Conservation (phyloP, 2,329 filamentous ascomycete species). For the Scedosporium aurantiacum region DNA sequence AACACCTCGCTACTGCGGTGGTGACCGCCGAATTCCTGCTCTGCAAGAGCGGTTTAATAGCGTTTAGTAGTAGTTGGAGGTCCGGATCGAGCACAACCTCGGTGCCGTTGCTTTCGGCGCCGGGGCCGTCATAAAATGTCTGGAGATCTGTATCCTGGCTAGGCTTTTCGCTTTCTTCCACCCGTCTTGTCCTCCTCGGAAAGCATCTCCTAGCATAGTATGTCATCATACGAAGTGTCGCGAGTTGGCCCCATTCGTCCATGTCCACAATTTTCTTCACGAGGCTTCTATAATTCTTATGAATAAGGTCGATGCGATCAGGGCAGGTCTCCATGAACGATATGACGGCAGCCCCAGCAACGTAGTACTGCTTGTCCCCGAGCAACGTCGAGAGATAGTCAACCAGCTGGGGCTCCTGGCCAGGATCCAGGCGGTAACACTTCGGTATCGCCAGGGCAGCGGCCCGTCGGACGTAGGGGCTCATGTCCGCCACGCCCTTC, state of each 20-base stretch:
- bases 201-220: conserved; percentile 83
- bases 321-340: conserved; percentile 87
- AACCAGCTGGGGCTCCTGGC: conserved; percentile 70
- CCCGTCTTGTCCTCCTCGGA: conserved; percentile 53
- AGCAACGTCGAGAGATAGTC: conserved; percentile 71
- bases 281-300: conserved; percentile 76
- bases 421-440: conserved; percentile 83
- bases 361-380: conserved; percentile 88
- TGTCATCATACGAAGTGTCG: conserved; percentile 70
- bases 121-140: conserved; percentile 57
- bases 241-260: conserved; percentile 96
- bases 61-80: conserved; percentile 67
- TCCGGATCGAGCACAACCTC: conserved; percentile 68
- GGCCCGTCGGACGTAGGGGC: conserved; percentile 81
- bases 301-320: conserved; percentile 75
- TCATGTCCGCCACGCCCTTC: conserved; percentile 88
- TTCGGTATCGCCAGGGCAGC: conserved; percentile 92
- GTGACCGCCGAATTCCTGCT: conserved; percentile 91
- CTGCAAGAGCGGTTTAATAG: conserved; percentile 74
- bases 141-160: conserved; percentile 35
- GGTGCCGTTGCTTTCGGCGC: conserved; percentile 35
- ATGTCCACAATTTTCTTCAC: conserved; percentile 92
- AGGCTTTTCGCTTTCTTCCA: conserved; percentile 16
- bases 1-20: conserved; percentile 74
- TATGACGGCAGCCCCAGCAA: conserved; percentile 84